phyloP scores from a whole-genome alignment of 2,329 filamentous ascomycete species.

The Colletotrichum salicis region DNA sequence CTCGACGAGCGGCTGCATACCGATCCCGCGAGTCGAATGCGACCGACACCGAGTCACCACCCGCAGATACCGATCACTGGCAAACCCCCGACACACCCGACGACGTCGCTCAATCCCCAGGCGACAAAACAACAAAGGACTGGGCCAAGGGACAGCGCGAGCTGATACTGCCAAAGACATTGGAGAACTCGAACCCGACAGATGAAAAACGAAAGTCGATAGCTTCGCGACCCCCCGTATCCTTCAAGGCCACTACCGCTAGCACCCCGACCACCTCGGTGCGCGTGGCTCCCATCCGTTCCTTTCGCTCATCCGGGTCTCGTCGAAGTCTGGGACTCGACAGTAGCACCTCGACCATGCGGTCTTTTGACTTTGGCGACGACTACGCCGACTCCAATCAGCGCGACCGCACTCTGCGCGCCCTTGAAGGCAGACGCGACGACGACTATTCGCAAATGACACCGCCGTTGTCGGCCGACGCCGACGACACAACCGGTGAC shows the following conservation, averaged over 20 bases:
- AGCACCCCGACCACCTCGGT: conserved; percentile 46
- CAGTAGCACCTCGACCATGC: conserved; percentile 58
- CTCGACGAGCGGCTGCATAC: conserved; percentile 52
- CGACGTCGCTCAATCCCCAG: conserved; percentile 37
- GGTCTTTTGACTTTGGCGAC: conserved; percentile 56
- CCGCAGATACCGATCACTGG: conserved; percentile 46
- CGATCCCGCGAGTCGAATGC: conserved; percentile 51
- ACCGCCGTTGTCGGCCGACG: conserved; percentile 55
- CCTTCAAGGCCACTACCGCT: conserved; percentile 56
- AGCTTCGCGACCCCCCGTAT: conserved; percentile 58
- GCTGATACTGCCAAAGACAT: conserved; percentile 57
- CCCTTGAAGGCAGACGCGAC: conserved; percentile 58
- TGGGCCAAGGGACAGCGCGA: conserved; percentile 58
- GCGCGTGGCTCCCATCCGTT: conserved; percentile 64
- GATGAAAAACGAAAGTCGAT: conserved; percentile 59
- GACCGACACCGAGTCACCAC: conserved; percentile 44
- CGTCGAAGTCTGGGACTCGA: conserved; percentile 65
- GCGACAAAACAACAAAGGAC: conserved; percentile 47
- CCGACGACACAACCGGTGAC: conserved; percentile 64
- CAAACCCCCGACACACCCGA: conserved; percentile 44
- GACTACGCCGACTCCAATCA: conserved; percentile 55
- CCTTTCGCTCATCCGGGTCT: conserved; percentile 66
- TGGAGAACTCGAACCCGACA: conserved; percentile 49
- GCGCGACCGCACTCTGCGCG: conserved; percentile 61
- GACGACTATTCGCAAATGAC: conserved; percentile 52